Evolutionary conservation across 2,329 filamentous ascomycete species (phyloP).

Genomic region (Elsinoe fawcettii): DNA sequence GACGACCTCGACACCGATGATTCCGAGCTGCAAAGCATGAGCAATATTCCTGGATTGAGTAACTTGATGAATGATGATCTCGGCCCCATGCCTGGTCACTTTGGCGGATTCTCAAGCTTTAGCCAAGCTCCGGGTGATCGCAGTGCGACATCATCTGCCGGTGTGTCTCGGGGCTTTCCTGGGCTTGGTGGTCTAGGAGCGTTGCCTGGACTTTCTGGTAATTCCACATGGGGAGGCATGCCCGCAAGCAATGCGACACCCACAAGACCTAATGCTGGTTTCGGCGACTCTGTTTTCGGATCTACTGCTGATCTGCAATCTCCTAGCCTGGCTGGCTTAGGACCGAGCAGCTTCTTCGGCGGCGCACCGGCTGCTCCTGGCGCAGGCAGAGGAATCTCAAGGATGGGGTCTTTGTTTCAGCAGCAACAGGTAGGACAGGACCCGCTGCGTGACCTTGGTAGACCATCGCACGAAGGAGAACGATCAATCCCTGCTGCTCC

Average conservation of each 20-base stretch:
- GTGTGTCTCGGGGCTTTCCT: constrained; percentile 63
- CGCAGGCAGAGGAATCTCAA: constrained; percentile 48
- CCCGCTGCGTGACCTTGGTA: constrained; percentile 30
- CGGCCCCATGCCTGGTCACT: constrained; percentile 20
- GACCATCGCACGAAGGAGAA: constrained; percentile 52
- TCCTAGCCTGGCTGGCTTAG: constrained; percentile 59
- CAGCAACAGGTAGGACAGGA: constrained; percentile 26
- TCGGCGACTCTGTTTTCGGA: constrained; percentile 56
- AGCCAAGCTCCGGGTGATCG: constrained; percentile 63
- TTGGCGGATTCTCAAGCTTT: constrained; percentile 29
- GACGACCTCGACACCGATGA: constrained; percentile 36
- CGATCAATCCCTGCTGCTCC: background rate
- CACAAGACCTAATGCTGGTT: constrained; percentile 43
- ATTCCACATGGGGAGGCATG: constrained; percentile 52
- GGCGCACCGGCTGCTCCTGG: constrained; percentile 47
- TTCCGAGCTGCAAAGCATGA: constrained; percentile 28
- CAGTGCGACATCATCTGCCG: constrained; percentile 85
- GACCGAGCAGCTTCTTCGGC: constrained; percentile 58
- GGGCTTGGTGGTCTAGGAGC: constrained; percentile 50
- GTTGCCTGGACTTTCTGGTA: constrained; percentile 47
- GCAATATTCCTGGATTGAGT: constrained; percentile 43
- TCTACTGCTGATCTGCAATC: constrained; percentile 72
- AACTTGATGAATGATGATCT: constrained; percentile 39
- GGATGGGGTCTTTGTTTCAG: constrained; percentile 81
- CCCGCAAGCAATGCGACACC: constrained; percentile 71